These are phyloP conservation scores for Trichophyton simii DNA, from an alignment of 2,329 filamentous ascomycete genomes.

Conservation along the genomic window DNA sequence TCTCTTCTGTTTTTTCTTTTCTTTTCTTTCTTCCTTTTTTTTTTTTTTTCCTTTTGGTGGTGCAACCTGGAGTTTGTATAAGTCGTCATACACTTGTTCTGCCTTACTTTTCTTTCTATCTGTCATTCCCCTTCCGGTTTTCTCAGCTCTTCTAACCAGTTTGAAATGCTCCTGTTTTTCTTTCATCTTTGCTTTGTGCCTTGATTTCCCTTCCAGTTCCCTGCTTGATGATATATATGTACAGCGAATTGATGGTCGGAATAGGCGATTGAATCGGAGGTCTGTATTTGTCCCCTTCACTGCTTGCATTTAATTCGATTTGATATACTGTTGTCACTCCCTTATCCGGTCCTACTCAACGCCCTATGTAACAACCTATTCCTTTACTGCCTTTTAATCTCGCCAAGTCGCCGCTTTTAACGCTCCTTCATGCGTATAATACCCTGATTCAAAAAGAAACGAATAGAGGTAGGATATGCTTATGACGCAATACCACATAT, in stretches of 20 bases:
- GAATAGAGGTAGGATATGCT: not conserved
- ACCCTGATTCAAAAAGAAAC: not conserved
- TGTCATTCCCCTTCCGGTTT: not conserved
- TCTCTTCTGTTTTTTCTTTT: not conserved
- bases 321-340: not conserved
- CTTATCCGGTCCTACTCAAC: not conserved
- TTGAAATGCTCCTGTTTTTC: not conserved
- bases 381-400: not conserved
- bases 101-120: not conserved
- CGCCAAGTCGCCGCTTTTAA: not conserved
- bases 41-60: not conserved
- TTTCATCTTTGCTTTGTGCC: not conserved
- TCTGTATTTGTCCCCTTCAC: not conserved
- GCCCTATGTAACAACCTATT: not conserved
- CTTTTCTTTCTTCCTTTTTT: not conserved
- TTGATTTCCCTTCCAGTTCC: not conserved
- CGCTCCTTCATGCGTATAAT: not conserved
- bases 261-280: constrained; percentile 3
- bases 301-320: not conserved
- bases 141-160: not conserved
- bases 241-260: constrained; percentile 3
- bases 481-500: not conserved
- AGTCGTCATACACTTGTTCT: not conserved
- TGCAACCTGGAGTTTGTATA: not conserved
- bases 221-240: not conserved